Conservation (phyloP, 257 asterid species). For the Hygrophila difformis region DNA sequence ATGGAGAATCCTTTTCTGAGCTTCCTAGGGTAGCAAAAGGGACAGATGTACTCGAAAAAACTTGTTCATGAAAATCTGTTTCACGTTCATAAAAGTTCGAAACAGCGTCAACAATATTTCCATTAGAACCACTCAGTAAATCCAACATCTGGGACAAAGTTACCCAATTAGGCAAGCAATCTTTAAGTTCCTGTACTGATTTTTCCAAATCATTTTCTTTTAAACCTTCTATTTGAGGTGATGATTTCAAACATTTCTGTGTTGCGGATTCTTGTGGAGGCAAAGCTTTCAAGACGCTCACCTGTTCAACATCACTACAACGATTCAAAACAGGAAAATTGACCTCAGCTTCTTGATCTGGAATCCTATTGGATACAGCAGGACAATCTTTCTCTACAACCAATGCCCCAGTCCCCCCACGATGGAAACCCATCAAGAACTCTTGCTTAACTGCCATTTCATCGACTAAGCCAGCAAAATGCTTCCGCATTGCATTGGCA, state of each 20-base stretch:
- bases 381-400: conserved; percentile 25
- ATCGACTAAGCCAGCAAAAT: conserved; percentile 86
- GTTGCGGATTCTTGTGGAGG: conserved; percentile 24
- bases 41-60: conserved; percentile 26
- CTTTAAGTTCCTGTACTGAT: conserved; percentile 47
- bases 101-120: conserved; percentile 75
- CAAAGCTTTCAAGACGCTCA: conserved; percentile 20
- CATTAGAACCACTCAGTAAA: conserved; percentile 42
- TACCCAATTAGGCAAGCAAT: conserved; percentile 85
- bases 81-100: conserved; percentile 78
- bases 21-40: conserved; percentile 23
- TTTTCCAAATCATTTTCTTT: conserved; percentile 40
- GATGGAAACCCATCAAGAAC: conserved; percentile 54
- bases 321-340: conserved; percentile 15
- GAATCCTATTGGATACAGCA: conserved; percentile 13
- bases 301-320: conserved; percentile 23
- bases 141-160: conserved; percentile 58
- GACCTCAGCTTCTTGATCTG: conserved; percentile 25
- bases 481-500: conserved; percentile 54
- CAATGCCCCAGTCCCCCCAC: conserved; percentile 24
- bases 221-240: conserved; percentile 23
- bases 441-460: conserved; percentile 82
- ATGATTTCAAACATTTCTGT: no score
- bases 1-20: conserved; percentile 25
- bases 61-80: conserved; percentile 70